phyloP scores from a whole-genome alignment of 305 asterid species.

The Nicotiana rustica region DNA sequence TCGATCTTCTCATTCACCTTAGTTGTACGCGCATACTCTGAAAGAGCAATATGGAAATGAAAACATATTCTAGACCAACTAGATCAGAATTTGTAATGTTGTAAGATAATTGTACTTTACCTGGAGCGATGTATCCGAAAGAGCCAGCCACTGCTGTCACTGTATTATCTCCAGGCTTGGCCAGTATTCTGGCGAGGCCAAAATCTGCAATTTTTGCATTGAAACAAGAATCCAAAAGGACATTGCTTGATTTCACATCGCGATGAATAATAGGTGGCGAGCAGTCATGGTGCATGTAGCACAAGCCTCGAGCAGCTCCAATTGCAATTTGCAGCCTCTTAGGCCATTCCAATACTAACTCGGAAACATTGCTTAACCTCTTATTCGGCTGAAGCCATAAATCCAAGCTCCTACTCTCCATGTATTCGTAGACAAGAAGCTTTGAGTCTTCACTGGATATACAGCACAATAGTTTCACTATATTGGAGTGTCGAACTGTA shows the following conservation, averaged over 20 bases:
- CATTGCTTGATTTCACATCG: slow-evolving; percentile 51
- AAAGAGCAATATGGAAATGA: background rate
- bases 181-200: slow-evolving; percentile 53
- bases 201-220: slow-evolving; percentile 53
- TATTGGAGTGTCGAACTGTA: slow-evolving; percentile 26
- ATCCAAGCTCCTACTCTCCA: slow-evolving; percentile 32
- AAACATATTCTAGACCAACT: background rate
- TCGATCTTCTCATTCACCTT: slow-evolving; percentile 92
- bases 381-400: slow-evolving; percentile 12
- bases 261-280: slow-evolving; percentile 46
- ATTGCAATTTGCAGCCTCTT: slow-evolving; percentile 46
- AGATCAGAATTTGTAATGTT: background rate
- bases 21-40: slow-evolving; percentile 83
- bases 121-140: slow-evolving; percentile 92
- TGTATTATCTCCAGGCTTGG: slow-evolving; percentile 64
- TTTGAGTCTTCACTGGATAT: slow-evolving; percentile 18
- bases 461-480: slow-evolving; percentile 33
- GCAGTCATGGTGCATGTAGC: slow-evolving; percentile 52
- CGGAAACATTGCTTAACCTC: background rate
- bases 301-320: slow-evolving; percentile 47
- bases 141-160: slow-evolving; percentile 86
- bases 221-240: slow-evolving; percentile 44
- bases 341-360: background rate
- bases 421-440: slow-evolving; percentile 33
- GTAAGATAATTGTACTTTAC: slow-evolving; percentile 38